phyloP scores from a whole-genome alignment of 2,329 filamentous ascomycete species.

The Fusarium sambucinum region DNA sequence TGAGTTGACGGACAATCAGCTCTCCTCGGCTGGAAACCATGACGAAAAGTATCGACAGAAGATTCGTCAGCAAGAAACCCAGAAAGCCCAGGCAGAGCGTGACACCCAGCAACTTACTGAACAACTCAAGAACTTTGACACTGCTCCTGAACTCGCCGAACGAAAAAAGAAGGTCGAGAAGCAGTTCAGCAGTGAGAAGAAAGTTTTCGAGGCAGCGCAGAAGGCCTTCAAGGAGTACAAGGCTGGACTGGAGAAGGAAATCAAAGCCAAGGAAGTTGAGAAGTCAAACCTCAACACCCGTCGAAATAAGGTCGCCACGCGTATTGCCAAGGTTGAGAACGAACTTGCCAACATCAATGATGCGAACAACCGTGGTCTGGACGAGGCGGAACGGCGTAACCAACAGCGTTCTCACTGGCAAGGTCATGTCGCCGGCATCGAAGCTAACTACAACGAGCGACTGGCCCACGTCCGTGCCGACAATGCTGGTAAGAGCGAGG shows the following conservation, averaged over 20 bases:
- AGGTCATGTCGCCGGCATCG: constrained; percentile 60
- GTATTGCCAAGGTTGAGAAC: constrained; percentile 78
- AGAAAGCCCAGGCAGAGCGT: constrained; percentile 73
- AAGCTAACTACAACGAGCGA: constrained; percentile 60
- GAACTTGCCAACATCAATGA: constrained; percentile 78
- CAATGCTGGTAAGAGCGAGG: constrained; percentile 50
- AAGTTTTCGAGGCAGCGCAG: constrained; percentile 69
- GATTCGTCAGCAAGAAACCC: constrained; percentile 79
- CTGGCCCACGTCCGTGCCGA: constrained; percentile 55
- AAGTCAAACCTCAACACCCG: constrained; percentile 73
- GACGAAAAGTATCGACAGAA: constrained; percentile 83
- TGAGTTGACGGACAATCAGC: constrained; percentile 73
- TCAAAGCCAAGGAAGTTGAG: constrained; percentile 73
- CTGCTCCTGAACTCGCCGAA: constrained; percentile 71
- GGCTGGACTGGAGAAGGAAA: constrained; percentile 70
- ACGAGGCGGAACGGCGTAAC: constrained; percentile 71
- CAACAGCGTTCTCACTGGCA: constrained; percentile 64
- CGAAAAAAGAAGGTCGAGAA: constrained; percentile 68
- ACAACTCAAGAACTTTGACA: constrained; percentile 71
- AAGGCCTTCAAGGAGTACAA: constrained; percentile 70
- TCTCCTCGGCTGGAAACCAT: constrained; percentile 76
- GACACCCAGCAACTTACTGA: constrained; percentile 69
- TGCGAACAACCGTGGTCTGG: constrained; percentile 73
- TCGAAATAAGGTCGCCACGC: constrained; percentile 77
- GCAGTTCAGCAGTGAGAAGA: constrained; percentile 66